Evolutionary conservation across 169 alveolate species (phyloP).

Genomic region (Plasmodium berghei): DNA sequence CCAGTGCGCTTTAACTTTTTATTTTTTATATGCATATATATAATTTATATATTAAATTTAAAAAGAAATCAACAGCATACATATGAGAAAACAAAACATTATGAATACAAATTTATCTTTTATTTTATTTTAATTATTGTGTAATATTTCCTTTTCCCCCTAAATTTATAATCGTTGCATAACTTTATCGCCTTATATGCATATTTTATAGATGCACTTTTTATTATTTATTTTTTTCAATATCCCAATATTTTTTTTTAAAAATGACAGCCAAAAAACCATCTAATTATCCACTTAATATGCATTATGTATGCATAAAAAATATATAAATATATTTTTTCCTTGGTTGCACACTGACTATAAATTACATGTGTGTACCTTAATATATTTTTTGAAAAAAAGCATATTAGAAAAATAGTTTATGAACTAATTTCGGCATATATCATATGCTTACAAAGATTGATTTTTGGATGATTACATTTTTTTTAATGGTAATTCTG

Average conservation of each 20-base stretch:
- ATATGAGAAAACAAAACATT: not conserved
- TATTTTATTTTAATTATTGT: not conserved
- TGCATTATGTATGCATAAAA: too few relatives aligned
- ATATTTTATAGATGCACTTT: not conserved
- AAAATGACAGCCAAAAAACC: not conserved
- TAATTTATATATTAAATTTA: too few relatives aligned
- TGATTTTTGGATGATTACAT: conserved; percentile 1
- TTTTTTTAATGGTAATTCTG: not conserved
- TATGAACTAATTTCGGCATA: too few relatives aligned
- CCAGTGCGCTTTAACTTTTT: not conserved
- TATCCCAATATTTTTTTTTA: not conserved
- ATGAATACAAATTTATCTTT: not conserved
- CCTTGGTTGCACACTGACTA: not conserved
- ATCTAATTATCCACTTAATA: conserved; percentile 1
- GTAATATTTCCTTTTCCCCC: not conserved
- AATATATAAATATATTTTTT: too few relatives aligned
- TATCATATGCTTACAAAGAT: not conserved
- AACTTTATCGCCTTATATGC: not conserved
- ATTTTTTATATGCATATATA: not conserved
- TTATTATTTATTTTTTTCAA: not conserved
- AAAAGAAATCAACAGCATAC: not conserved
- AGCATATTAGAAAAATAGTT: too few relatives aligned
- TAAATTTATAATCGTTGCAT: too few relatives aligned
- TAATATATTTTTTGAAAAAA: too few relatives aligned
- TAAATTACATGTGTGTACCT: conserved; percentile 6